Evolutionary conservation across 1,284 basidiomycete genomes (phyloP), one percentile per base, ranked within the genome.

Genomic region (Takashimella koratensis): DNA sequence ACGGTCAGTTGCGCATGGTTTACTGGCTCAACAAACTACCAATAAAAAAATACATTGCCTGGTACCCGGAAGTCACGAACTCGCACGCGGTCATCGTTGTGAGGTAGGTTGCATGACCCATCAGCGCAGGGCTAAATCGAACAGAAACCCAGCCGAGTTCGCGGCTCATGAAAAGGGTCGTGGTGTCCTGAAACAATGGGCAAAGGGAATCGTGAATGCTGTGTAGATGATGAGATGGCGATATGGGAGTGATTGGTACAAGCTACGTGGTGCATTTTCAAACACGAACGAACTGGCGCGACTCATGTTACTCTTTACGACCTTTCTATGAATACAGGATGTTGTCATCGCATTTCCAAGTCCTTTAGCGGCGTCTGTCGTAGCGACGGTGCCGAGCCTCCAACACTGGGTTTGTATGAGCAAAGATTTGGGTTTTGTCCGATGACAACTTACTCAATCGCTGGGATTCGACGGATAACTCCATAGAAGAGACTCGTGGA

Each of bases 81-180:
- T 61, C 68, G 24, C 73, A 75, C 59, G 66, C 71, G 2, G 65
- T 70, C 22, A 65, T 65, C 11, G 54, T 73, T 16, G 72, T 72
- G 19, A 61, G 73, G 71, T 73, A 46, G 53, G 69, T 63, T 24
- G 21, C 10, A 27, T 13, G 43, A 40, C 11, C 30, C 26, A 25
- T 26, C 20, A 19, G 19, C 36, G 11, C 47, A 30, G 25, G 10
- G 26, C 27, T 40, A 22, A 36, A 16, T 5, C 16, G 10, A 36
- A 36, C 44, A 71, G 68, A 45, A 70, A 75, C 50, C 63, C 67
- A 2, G 45, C 43, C 8, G 54, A 57, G 24, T 68, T 67, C 41
- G 65, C 73, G 5, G 57, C 57, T 0, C 73, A 75, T 51, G 64
- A 69, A 45, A 57, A 61, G 21, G 71, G 71, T 1, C 50, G 71